phyloP scores from a whole-genome alignment of 768 basidiomycete species.

The Pleurotus citrinopileatus region DNA sequence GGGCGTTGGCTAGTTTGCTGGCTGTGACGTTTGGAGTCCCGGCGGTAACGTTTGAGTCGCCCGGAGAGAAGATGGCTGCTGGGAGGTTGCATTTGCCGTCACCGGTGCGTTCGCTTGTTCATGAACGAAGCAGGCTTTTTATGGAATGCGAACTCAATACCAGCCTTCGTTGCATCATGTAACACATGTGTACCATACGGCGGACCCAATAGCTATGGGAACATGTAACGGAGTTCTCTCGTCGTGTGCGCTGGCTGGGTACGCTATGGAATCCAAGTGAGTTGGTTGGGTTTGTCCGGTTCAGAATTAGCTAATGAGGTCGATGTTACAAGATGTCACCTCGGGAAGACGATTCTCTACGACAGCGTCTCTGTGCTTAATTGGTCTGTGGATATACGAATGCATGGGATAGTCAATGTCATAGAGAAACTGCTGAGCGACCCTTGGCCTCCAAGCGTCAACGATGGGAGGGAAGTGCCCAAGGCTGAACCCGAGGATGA shows the following conservation, averaged over 20 bases:
- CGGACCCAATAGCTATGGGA: slow-evolving; percentile 92
- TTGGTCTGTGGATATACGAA: slow-evolving; percentile 84
- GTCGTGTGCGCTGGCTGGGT: slow-evolving; percentile 84
- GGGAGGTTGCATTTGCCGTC: slow-evolving; percentile 80
- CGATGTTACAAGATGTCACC: slow-evolving; percentile 63
- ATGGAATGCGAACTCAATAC: not conserved
- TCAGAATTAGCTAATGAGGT: not conserved
- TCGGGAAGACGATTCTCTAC: slow-evolving; percentile 83
- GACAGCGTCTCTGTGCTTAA: slow-evolving; percentile 86
- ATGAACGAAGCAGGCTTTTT: not conserved
- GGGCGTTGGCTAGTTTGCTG: slow-evolving; percentile 76
- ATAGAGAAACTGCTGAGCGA: slow-evolving; percentile 70
- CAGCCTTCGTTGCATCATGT: slow-evolving; percentile 76
- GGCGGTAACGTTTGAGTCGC: slow-evolving; percentile 85
- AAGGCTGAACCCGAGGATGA: slow-evolving; percentile 51
- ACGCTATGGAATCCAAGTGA: slow-evolving; percentile 78
- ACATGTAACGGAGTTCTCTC: slow-evolving; percentile 81
- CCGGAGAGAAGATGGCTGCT: slow-evolving; percentile 83
- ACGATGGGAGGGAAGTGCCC: slow-evolving; percentile 63
- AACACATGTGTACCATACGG: slow-evolving; percentile 91
- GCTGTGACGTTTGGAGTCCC: slow-evolving; percentile 89
- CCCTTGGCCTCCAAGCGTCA: slow-evolving; percentile 69
- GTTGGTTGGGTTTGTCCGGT: slow-evolving; percentile 16
- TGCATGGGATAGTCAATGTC: slow-evolving; percentile 74
- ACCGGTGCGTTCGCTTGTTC: slow-evolving; percentile 48